Conservation (phyloP, 2,329 filamentous ascomycete species). For the Microdochium paspali region DNA sequence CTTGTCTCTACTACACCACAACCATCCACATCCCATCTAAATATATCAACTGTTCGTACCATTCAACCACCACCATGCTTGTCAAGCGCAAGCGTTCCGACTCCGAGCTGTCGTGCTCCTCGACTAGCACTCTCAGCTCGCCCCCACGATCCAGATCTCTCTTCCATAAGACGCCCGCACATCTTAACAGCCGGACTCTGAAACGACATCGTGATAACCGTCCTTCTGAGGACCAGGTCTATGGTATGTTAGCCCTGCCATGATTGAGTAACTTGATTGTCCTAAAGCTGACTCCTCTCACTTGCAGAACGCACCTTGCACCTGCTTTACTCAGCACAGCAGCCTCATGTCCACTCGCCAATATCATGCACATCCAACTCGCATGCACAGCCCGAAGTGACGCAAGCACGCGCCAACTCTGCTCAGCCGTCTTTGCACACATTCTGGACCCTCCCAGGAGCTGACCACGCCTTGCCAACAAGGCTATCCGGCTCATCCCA, state of each 20-base stretch:
- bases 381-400: slow-evolving; percentile 6
- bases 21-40: not conserved
- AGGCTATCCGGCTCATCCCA: slow-evolving; percentile 4
- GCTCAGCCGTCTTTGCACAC: slow-evolving; percentile 45
- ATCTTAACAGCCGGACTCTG: slow-evolving; percentile 46
- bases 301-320: slow-evolving; percentile 45
- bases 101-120: slow-evolving; percentile 42
- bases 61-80: slow-evolving; percentile 26
- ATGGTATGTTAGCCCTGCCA: slow-evolving; percentile 32
- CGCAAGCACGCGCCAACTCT: slow-evolving; percentile 7
- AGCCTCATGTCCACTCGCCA: slow-evolving; percentile 16
- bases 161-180: slow-evolving; percentile 25
- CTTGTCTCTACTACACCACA: too few species aligned
- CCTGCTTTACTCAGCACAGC: slow-evolving; percentile 48
- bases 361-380: slow-evolving; percentile 8
- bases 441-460: slow-evolving; percentile 47
- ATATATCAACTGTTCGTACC: not conserved
- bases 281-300: slow-evolving; percentile 8
- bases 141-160: slow-evolving; percentile 18
- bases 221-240: slow-evolving; percentile 44
- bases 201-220: slow-evolving; percentile 52
- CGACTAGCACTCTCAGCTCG: slow-evolving; percentile 33
- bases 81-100: slow-evolving; percentile 57
- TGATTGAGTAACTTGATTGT: not conserved
- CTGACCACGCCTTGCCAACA: slow-evolving; percentile 12